Evolutionary conservation across 2,329 filamentous ascomycete species (phyloP).

Genomic region (Aspergillus tubingensis): DNA sequence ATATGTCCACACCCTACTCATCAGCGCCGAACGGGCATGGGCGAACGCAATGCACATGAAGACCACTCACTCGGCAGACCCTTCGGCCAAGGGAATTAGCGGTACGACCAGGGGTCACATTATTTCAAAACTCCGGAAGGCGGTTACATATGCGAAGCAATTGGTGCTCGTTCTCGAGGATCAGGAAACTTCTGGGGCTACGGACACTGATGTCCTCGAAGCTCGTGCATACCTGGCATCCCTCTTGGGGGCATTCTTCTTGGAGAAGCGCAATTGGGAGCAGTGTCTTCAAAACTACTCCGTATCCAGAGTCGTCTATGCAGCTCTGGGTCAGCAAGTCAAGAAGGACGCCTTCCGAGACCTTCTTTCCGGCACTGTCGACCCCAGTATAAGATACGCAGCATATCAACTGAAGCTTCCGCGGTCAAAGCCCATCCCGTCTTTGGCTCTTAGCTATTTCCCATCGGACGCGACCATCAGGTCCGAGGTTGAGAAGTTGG

Average conservation of each 20-base stretch:
- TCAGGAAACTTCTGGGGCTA: constrained; percentile 64
- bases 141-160: constrained; percentile 66
- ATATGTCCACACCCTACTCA: constrained; percentile 74
- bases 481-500: constrained; percentile 68
- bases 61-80: constrained; percentile 74
- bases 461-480: constrained; percentile 64
- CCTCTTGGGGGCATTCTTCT: constrained; percentile 73
- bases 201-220: constrained; percentile 73
- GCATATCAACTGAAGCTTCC: constrained; percentile 90
- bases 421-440: constrained; percentile 76
- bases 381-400: constrained; percentile 91
- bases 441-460: constrained; percentile 78
- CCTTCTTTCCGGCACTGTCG: constrained; percentile 78
- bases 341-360: constrained; percentile 83
- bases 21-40: constrained; percentile 89
- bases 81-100: constrained; percentile 69
- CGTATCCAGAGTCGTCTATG: constrained; percentile 78
- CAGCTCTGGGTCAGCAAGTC: constrained; percentile 63
- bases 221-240: constrained; percentile 79
- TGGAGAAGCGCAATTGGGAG: constrained; percentile 89
- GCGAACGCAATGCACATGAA: constrained; percentile 96
- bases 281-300: constrained; percentile 74
- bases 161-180: constrained; percentile 69
- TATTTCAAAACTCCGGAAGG: constrained; percentile 82
- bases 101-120: constrained; percentile 84